Base-by-base conservation (phyloP, 495 filamentous ascomycete genomes). In the Penicillium manginii region DNA sequence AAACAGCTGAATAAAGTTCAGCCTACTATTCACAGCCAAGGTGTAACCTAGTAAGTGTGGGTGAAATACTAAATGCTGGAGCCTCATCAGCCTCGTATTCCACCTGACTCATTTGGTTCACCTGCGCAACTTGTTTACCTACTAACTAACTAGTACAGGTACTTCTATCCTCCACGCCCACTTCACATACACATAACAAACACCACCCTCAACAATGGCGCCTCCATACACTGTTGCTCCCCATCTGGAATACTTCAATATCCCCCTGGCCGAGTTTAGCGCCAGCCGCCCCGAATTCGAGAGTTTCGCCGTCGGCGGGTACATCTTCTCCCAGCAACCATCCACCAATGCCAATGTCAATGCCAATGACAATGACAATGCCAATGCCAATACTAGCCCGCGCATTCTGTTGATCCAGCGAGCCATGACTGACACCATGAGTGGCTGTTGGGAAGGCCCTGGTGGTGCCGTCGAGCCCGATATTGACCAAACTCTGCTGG, bases 381-480 rank as follows among this genome's bases (percentile, higher is more conserved):
- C 11, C n/a, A 42, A 4, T 42, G 2, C 39, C 39, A 42, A 1
- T 42, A 5, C n/a, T n/a, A 43, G 15, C 15, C 54, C 54, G 23
- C 68, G 71, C 9, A 66, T 84, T 46, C 75, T 88, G 21, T 73
- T 88, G 31, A 70, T 87, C 12, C 83, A 83, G 50, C 83, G 83
- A 37, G 65, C 79, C 18, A 35, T 59, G 37, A 76, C 82, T 8
- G 63, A 68, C 50, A 74, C 75, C 1, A 82, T 76, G 62, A 76
- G 78, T 0, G 68, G 74, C 14, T 65, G 63, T 56, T 86, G 86
- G 86, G 86, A 89, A 58, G 67, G 82, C 1, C 85, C 85, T 2
- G 84, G 86, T 2, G 86, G 86, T 4, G 69, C 73, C 11, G 63
- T 64, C 33, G 84, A 87, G 22, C 51, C 61, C 2, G 54, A 66